Base-by-base conservation (phyloP, 148 eudicot genomes). In the Rhododendron kiyosumense region DNA sequence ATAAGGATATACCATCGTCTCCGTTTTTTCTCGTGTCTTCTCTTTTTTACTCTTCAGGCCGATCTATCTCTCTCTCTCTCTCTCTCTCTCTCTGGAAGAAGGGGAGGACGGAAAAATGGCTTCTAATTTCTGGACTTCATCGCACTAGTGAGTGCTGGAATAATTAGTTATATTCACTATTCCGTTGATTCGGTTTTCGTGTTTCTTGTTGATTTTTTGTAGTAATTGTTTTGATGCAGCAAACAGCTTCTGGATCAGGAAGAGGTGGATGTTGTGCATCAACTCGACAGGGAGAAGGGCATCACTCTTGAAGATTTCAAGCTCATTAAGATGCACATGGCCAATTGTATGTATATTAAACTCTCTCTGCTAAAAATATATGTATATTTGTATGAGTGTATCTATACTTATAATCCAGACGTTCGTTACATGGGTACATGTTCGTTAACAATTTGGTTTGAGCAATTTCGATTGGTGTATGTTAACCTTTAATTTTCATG, bases 71-170 rank as follows among this genome's bases (percentile, higher is more conserved):
- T 32, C 32, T 32, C 65, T 59, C 65, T 59, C 73, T 9, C 14
- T 61, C 3, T 81, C 24, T 61, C 51, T 61, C 26, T 63, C 75
- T 38, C 13, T 54, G 71, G 18, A 41, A 81, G 61, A 18, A 59
- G 74, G 4, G 48, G n/a, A 38, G 7, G 84, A 38, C 30, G 43
- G 4, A 28, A 87, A 34, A 81, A 96, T 96, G 99, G 99, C 99
- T 79, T 94, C 99, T 78, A 95, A 96, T 91, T 96, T 96, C 95
- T 96, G 99, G 99, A 93, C 94, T 26, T 97, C 99, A n/a, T 88
- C 99, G 54, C 99, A 97, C 90, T 94, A 88, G 99, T 97, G 83
- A 87, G 90, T 82, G 65, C 32, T 15, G 28, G 82, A 10, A 36
- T 54, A 3, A 46, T 46, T n/a, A 22, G 13, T 52, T 57, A 12